Conservation (phyloP, 2,329 filamentous ascomycete species). For the Aspergillus latus region DNA sequence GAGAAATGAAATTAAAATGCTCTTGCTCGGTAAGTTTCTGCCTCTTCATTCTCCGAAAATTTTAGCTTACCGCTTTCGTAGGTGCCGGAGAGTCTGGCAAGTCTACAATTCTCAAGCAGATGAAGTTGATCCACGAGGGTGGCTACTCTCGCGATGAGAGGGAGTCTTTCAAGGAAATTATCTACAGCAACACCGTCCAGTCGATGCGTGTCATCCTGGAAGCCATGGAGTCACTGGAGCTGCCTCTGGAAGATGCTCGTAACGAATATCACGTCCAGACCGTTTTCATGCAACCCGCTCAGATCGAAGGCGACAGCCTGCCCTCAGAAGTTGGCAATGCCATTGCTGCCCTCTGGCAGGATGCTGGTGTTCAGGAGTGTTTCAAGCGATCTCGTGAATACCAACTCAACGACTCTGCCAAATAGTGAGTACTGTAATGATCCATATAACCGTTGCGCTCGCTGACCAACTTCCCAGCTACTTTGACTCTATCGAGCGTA, state of each 20-base stretch:
- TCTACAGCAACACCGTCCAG: constrained; percentile 70
- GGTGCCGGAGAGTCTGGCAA: constrained; percentile 98
- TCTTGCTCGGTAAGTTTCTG: constrained; percentile 76
- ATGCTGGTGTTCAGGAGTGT: constrained; percentile 87
- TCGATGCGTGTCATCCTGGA: constrained; percentile 70
- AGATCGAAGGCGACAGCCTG: constrained; percentile 92
- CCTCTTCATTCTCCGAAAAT: constrained; percentile 4
- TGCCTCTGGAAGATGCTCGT: constrained; percentile 85
- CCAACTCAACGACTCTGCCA: constrained; percentile 91
- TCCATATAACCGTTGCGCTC: not conserved
- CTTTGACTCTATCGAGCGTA: constrained; percentile 92
- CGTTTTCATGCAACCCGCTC: constrained; percentile 96
- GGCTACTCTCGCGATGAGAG: constrained; percentile 91
- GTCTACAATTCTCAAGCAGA: constrained; percentile 92
- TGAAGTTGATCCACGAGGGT: constrained; percentile 99
- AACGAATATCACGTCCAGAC: constrained; percentile 98
- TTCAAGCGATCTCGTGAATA: constrained; percentile 96
- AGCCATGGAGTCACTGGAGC: constrained; percentile 67
- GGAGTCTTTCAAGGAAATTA: constrained; percentile 70
- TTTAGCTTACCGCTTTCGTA: constrained; percentile 39
- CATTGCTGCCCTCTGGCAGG: constrained; percentile 90
- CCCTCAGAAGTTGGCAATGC: constrained; percentile 93
- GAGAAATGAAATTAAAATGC: constrained; percentile 99
- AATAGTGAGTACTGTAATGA: constrained; percentile 68
- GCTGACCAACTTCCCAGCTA: constrained; percentile 62